Percentiles rank a stretch among this genome's conserved stretches.
These are phyloP conservation scores for Pyrenula massariospora DNA, from an alignment of 495 filamentous ascomycete genomes.

Conservation along the genomic window DNA sequence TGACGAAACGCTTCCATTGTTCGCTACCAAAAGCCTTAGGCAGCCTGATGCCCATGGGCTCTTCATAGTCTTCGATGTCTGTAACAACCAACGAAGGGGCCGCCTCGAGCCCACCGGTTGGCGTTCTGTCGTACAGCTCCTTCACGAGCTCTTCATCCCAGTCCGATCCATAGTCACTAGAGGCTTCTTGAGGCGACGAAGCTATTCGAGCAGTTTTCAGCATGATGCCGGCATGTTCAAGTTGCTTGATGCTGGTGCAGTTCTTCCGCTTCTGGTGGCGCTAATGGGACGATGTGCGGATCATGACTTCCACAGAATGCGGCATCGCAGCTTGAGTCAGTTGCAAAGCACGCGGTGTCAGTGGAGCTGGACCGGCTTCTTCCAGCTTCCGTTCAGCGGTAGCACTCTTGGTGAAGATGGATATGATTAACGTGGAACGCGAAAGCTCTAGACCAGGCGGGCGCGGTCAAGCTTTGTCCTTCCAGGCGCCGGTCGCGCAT, in stretches of 20 bases:
- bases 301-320: not conserved
- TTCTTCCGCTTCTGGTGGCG: not conserved
- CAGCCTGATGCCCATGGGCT: conserved; percentile 12
- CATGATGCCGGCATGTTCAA: not conserved
- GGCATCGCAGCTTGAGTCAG: too few species aligned
- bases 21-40: conserved; percentile 14
- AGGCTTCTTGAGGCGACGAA: not conserved
- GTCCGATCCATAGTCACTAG: conserved; percentile 62
- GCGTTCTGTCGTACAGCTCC: conserved; percentile 28
- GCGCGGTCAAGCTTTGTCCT: not conserved
- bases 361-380: too few species aligned
- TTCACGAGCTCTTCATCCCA: conserved; percentile 47
- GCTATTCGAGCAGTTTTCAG: not conserved
- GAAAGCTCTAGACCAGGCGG: not conserved
- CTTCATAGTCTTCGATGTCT: conserved; percentile 22
- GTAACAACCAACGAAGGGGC: conserved; percentile 14
- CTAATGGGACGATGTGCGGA: not conserved
- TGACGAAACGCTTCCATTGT: conserved; percentile 7
- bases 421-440: too few species aligned
- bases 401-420: too few species aligned
- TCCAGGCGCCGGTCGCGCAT: not conserved
- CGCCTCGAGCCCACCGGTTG: conserved; percentile 9
- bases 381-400: too few species aligned
- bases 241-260: not conserved
- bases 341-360: too few species aligned